Evolutionary conservation across 805 yeast genomes (phyloP), one percentile per base, ranked within the genome.

Genomic region (Vanderwaltozyma polyspora): DNA sequence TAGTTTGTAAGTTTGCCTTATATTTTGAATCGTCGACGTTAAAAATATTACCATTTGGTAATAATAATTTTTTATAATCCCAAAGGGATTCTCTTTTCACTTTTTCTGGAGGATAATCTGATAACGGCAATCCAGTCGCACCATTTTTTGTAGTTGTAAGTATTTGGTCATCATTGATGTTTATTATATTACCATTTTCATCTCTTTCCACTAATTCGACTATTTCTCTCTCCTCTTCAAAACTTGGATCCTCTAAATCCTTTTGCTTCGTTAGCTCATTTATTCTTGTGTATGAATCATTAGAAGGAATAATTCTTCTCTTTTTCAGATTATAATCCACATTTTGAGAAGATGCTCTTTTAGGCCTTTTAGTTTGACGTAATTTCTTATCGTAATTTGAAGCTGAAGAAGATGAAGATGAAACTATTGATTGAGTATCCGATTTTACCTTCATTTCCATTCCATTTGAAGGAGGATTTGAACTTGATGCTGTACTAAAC

Each of bases 81-180:
- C 79, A 68, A 31, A 68, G 53, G 13, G 74, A 62, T 30, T 74
- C 80, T 41, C 68, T 72, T 47, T 68, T 72, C 25, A 72, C 60
- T 46, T 72, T 77, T 3, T 64, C 56, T 13, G 74, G 70, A 7
- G 95, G 95, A 5, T 67, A 66, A n/a, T 72, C 66, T 42, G 74
- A 83, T 35, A 85, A 57, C 3, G 91, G 79, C 27, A 74, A 64
- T 2, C 95, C 95, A 0, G 89, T 78, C 25, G 74, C 73, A 9
- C 70, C 67, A 28, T 82, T 75, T 9, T 60, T 53, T 0, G 79
- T 74, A 25, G 64, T 68, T 1, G n/a, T 29, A 7, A 22, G 10
- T 23, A 30, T 21, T 13, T 27, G 19, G 10, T 31, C 38, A 25
- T 83, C 91, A 15, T 62, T 52, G 21, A 53, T 55, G 24, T 48